Conservation (phyloP, 2,329 filamentous ascomycete genomes). For the Hypomyces rosellus region DNA sequence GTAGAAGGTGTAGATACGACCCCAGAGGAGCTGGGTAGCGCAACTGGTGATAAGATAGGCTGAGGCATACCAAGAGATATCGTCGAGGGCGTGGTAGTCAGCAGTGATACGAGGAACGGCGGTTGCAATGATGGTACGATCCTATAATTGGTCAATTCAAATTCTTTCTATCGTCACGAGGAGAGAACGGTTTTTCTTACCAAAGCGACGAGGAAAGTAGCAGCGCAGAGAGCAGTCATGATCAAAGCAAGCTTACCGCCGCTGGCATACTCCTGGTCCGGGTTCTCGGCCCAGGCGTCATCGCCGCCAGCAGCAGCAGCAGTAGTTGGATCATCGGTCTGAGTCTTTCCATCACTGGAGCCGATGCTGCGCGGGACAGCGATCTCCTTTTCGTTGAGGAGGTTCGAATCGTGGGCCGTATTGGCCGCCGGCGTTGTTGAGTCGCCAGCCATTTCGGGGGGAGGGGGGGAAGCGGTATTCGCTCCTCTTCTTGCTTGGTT, state of each 20-base stretch:
- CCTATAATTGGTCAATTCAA: constrained; percentile 3
- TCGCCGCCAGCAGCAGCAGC: no score
- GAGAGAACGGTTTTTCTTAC: background rate
- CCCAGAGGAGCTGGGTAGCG: constrained; percentile 21
- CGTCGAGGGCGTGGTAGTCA: constrained; percentile 32
- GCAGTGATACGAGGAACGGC: constrained; percentile 28
- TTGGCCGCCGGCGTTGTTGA: no score
- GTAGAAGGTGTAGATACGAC: constrained; percentile 24
- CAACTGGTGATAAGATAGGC: constrained; percentile 22
- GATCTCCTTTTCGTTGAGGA: no score
- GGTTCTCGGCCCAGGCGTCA: no score
- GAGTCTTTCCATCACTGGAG: background rate
- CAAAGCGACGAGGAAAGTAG: constrained; percentile 14
- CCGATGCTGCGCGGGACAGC: no score
- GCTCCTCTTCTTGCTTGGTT: no score
- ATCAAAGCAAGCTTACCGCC: constrained; percentile 1
- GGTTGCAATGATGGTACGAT: constrained; percentile 32
- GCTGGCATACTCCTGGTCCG: background rate
- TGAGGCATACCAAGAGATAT: constrained; percentile 33
- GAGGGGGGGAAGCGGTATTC: no score
- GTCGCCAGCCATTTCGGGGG: no score
- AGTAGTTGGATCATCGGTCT: no score
- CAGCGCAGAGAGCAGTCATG: constrained; percentile 2
- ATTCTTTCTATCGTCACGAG: background rate
- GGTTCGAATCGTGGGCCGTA: no score